Percentiles rank a stretch among this genome's conserved stretches.
Conservation (phyloP, 1,284 basidiomycete species). For the Ganoderma meredithae region DNA sequence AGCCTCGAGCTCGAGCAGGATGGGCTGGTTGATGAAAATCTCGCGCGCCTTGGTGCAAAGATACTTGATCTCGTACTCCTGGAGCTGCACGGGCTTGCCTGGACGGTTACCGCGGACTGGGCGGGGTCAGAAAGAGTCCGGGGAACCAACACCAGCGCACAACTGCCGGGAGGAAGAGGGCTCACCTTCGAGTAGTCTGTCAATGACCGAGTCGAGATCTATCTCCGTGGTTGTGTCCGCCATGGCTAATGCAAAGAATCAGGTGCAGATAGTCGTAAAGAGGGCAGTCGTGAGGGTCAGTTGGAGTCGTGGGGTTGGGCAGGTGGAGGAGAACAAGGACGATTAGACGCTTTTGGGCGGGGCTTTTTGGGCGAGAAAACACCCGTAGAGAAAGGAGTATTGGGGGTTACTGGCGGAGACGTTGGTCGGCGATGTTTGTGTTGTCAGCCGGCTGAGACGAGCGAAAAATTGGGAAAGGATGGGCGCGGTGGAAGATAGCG, state of each 20-base stretch:
- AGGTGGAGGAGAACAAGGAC: constrained; percentile 35
- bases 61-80: constrained; percentile 97
- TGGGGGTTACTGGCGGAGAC: constrained; percentile 21
- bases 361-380: constrained; percentile 28
- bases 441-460: constrained; percentile 43
- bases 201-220: constrained; percentile 98
- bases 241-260: constrained; percentile 47
- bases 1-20: constrained; percentile 92
- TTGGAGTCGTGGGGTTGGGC: constrained; percentile 38
- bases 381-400: constrained; percentile 14
- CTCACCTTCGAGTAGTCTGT: constrained; percentile 95
- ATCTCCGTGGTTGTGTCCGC: constrained; percentile 83
- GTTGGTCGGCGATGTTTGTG: constrained; percentile 26
- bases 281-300: constrained; percentile 37
- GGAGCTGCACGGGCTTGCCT: constrained; percentile 92
- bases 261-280: constrained; percentile 35
- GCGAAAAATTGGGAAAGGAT: constrained; percentile 43
- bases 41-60: constrained; percentile 94
- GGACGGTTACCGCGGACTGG: constrained; percentile 93
- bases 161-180: constrained; percentile 25
- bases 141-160: constrained; percentile 30
- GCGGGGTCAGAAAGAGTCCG: constrained; percentile 25
- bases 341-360: constrained; percentile 33
- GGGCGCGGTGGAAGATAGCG: constrained; percentile 42
- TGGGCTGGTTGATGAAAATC: constrained; percentile 96